Conservation (phyloP, 345 rosid genomes). For the Citrus sinensis region DNA sequence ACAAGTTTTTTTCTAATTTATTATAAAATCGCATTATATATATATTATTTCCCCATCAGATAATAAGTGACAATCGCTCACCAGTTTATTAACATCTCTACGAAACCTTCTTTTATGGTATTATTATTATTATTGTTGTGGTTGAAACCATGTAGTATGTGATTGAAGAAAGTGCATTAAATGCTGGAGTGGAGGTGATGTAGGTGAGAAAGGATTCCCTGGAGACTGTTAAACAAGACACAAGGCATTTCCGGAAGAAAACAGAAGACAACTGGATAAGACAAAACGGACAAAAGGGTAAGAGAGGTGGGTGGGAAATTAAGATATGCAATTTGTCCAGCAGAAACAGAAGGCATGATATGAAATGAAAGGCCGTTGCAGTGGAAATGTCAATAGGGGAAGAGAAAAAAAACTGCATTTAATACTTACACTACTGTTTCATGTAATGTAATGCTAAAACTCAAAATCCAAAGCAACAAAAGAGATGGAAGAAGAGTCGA, state of each 20-base stretch:
- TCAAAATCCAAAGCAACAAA: conserved; percentile 29
- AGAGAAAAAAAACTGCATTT: conserved; percentile 23
- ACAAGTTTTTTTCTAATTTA: too few relatives aligned
- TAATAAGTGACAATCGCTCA: too few relatives aligned
- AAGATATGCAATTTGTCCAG: neutral
- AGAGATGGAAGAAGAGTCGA: neutral
- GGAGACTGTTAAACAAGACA: conserved; percentile 7
- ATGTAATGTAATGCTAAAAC: neutral
- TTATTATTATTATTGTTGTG: too few relatives aligned
- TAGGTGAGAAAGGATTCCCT: neutral
- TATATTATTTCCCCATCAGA: too few relatives aligned
- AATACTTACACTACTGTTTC: conserved; percentile 3
- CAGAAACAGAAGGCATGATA: conserved; percentile 24
- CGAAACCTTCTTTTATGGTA: too few relatives aligned
- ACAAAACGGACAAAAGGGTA: conserved; percentile 21
- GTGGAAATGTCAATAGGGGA: conserved; percentile 31
- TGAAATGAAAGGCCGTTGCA: conserved; percentile 37
- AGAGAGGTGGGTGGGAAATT: conserved; percentile 28
- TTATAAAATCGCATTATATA: too few relatives aligned
- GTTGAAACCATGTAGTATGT: too few relatives aligned
- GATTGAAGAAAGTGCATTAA: conserved; percentile 4
- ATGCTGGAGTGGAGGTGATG: conserved; percentile 3
- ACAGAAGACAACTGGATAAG: conserved; percentile 28
- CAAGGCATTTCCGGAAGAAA: conserved; percentile 15
- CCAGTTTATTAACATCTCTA: too few relatives aligned